A percentile compares a stretch with the other conserved stretches of the same genome.
Conservation (phyloP, 1,284 basidiomycete species). For the Trichosporon inkin region DNA sequence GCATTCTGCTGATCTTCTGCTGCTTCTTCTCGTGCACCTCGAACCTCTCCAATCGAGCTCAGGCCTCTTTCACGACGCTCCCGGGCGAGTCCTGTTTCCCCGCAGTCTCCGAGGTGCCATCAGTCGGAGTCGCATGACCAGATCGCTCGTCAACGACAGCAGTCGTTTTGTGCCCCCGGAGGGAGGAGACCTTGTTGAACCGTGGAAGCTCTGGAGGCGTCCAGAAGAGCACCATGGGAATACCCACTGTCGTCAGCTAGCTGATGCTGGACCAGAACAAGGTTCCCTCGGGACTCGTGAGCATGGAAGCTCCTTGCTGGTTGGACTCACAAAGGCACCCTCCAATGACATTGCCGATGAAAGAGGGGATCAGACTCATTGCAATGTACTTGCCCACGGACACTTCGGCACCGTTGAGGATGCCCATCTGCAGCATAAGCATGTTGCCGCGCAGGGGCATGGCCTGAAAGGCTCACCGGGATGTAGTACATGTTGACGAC, state of each 20-base stretch:
- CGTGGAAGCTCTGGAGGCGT: conserved; percentile 11
- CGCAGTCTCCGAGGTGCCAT: too few relatives aligned
- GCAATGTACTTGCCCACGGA: conserved; percentile 24
- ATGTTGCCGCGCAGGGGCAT: conserved; percentile 27
- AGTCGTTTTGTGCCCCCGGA: neutral
- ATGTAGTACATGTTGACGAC: conserved; percentile 29
- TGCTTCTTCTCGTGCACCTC: too few relatives aligned
- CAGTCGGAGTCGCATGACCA: too few relatives aligned
- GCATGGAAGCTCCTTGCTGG: too few relatives aligned
- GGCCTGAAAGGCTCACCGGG: neutral
- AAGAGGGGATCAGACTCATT: conserved; percentile 26
- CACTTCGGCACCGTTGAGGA: conserved; percentile 35
- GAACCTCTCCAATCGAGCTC: too few relatives aligned
- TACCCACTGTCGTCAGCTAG: conserved; percentile 12
- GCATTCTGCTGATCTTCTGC: too few relatives aligned
- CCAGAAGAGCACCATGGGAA: conserved; percentile 15
- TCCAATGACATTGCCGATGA: conserved; percentile 28
- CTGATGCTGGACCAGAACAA: neutral
- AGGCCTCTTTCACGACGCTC: too few relatives aligned
- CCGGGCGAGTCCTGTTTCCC: too few relatives aligned
- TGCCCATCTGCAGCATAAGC: conserved; percentile 43
- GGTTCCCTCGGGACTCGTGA: too few relatives aligned
- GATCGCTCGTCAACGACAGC: neutral
- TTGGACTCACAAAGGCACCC: conserved; percentile 4
- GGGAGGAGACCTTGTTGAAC: neutral